Evolutionary conservation across 2,329 filamentous ascomycete species (phyloP).

Genomic region (Coniochaeta sp.): DNA sequence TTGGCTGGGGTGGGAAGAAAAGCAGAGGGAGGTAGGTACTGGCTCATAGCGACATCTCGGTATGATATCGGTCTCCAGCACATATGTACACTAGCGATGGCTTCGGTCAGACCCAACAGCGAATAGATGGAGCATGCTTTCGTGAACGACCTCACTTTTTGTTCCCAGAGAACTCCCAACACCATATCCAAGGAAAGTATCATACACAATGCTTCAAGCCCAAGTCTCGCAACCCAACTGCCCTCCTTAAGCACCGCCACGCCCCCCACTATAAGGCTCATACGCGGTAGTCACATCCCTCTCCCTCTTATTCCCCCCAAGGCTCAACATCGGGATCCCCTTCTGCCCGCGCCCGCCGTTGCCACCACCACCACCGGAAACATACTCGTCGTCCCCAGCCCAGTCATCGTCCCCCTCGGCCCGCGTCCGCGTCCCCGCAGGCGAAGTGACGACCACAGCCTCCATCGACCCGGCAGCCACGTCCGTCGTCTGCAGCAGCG

Average conservation of each 20-base stretch:
- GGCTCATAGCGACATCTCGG: too few relatives aligned
- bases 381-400: constrained; percentile 12
- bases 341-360: not conserved
- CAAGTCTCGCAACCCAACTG: not conserved
- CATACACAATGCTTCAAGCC: not conserved
- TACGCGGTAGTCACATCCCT: constrained; percentile 16
- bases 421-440: not conserved
- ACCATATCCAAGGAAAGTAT: not conserved
- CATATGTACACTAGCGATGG: too few relatives aligned
- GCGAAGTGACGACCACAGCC: constrained; percentile 1
- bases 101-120: too few relatives aligned
- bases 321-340: not conserved
- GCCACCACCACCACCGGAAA: not conserved
- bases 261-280: constrained; percentile 12
- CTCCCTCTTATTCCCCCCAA: constrained; percentile 15
- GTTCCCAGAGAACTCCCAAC: too few relatives aligned
- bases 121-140: too few relatives aligned
- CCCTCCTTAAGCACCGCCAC: not conserved
- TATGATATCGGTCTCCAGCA: too few relatives aligned
- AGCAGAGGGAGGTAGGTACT: too few relatives aligned
- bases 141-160: too few relatives aligned
- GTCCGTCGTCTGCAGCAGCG: not conserved
- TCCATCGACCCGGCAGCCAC: constrained; percentile 4
- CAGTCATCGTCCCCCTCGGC: constrained; percentile 12
- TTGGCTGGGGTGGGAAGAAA: too few relatives aligned